Evolutionary conservation across 2,329 filamentous ascomycete species (phyloP).

Genomic region (Neonectria coccinea): DNA sequence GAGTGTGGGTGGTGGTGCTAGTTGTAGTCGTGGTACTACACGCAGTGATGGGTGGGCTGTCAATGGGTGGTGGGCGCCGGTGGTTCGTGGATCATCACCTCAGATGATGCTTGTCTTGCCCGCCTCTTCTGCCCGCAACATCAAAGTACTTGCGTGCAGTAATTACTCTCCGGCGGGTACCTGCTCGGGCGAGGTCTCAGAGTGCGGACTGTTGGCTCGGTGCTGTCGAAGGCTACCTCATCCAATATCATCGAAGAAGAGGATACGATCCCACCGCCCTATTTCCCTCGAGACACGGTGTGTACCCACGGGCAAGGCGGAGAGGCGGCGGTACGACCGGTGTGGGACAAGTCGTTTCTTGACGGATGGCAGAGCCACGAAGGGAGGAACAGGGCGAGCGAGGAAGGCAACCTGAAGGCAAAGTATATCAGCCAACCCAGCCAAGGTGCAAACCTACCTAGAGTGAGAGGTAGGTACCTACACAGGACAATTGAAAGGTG

Average conservation of each 20-base stretch:
- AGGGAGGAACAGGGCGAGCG: not conserved
- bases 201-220: conserved; percentile 3
- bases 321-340: not conserved
- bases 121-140: conserved; percentile 18
- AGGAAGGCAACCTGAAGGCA: conserved; percentile 4
- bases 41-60: conserved; percentile 34
- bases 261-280: conserved; percentile 2
- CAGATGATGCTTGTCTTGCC: conserved; percentile 31
- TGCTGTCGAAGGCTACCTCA: conserved; percentile 11
- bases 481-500: not conserved
- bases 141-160: conserved; percentile 9
- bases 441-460: conserved; percentile 1
- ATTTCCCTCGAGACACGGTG: conserved; percentile 3
- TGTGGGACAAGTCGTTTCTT: conserved; percentile 3
- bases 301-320: conserved; percentile 8
- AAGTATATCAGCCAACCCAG: conserved; percentile 4
- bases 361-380: not conserved
- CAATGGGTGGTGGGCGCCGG: conserved; percentile 23
- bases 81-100: conserved; percentile 35
- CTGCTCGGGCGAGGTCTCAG: conserved; percentile 14
- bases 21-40: conserved; percentile 24
- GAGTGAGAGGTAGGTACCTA: not conserved
- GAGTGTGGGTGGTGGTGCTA: conserved; percentile 27
- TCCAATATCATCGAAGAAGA: not conserved
- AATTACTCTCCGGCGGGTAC: not conserved